These are phyloP conservation scores for Deuterostichococcus epilithicus DNA, from an alignment of 139 green algal species.

Conservation along the genomic window DNA sequence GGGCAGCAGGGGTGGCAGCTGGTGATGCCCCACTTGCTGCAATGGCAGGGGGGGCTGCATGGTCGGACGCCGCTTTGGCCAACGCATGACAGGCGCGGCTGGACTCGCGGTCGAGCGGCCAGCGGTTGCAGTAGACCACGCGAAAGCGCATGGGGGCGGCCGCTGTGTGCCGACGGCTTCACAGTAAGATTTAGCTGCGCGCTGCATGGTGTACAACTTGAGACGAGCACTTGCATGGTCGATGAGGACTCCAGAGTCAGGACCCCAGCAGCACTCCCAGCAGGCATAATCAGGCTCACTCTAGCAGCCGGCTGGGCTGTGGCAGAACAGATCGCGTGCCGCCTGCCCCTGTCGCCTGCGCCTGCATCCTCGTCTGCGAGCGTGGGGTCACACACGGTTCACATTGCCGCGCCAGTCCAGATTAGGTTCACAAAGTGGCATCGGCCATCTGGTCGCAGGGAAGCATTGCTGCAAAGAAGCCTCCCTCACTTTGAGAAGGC, in stretches of 20 bases:
- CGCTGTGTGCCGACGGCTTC: too few relatives aligned
- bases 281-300: constrained; percentile 11
- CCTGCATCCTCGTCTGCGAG: constrained; percentile 62
- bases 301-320: constrained; percentile 21
- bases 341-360: constrained; percentile 28
- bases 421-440: neutral
- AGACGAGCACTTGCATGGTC: too few relatives aligned
- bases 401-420: neutral
- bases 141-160: too few relatives aligned
- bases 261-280: neutral
- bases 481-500: neutral
- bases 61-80: too few relatives aligned
- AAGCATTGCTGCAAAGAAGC: neutral
- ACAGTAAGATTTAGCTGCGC: too few relatives aligned
- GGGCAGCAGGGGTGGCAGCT: constrained; percentile 24
- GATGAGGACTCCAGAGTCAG: too few relatives aligned
- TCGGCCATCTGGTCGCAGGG: too few relatives aligned
- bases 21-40: constrained; percentile 42
- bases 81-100: too few relatives aligned
- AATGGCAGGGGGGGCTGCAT: too few relatives aligned
- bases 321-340: neutral
- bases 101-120: too few relatives aligned
- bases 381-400: neutral
- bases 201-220: too few relatives aligned
- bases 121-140: too few relatives aligned